Evolutionary conservation across 495 filamentous ascomycete species (phyloP).

Genomic region (Penicillium bovifimosum): DNA sequence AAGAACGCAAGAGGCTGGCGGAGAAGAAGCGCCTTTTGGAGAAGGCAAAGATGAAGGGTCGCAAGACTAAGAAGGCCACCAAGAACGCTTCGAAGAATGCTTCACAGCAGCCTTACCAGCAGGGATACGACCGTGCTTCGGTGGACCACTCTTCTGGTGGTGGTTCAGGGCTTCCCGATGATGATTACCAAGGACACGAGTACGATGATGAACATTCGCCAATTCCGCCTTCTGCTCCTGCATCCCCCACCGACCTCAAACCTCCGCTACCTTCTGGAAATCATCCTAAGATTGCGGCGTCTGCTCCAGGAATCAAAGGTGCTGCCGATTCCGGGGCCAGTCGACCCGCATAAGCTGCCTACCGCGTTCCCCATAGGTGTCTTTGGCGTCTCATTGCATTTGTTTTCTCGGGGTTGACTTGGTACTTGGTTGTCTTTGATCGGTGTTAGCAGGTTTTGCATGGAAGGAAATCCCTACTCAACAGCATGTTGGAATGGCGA

Average conservation of each 20-base stretch:
- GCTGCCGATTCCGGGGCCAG: conserved; percentile 29
- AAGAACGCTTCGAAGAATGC: conserved; percentile 59
- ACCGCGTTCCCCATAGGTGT: not conserved
- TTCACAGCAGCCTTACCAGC: conserved; percentile 37
- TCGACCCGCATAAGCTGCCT: conserved; percentile 32
- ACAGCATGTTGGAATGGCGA: conserved; percentile 16
- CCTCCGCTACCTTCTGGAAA: conserved; percentile 26
- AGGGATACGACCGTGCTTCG: conserved; percentile 43
- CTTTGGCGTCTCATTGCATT: conserved; percentile 9
- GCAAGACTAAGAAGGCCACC: conserved; percentile 70
- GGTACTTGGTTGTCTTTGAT: conserved; percentile 9
- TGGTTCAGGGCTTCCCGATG: conserved; percentile 43
- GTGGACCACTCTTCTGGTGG: conserved; percentile 40
- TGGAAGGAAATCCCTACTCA: conserved; percentile 28
- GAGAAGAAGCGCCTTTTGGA: conserved; percentile 82
- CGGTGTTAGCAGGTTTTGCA: conserved; percentile 19
- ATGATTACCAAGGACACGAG: conserved; percentile 50
- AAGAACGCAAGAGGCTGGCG: conserved; percentile 70
- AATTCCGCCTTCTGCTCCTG: conserved; percentile 27
- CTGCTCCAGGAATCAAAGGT: conserved; percentile 16
- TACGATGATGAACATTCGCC: conserved; percentile 47
- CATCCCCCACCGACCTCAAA: conserved; percentile 32
- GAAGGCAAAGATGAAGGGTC: conserved; percentile 91
- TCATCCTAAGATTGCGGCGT: conserved; percentile 20
- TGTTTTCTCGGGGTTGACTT: not conserved